These are phyloP conservation scores for Aspergillus avenaceus DNA, from an alignment of 495 filamentous ascomycete genomes.

Conservation along the genomic window DNA sequence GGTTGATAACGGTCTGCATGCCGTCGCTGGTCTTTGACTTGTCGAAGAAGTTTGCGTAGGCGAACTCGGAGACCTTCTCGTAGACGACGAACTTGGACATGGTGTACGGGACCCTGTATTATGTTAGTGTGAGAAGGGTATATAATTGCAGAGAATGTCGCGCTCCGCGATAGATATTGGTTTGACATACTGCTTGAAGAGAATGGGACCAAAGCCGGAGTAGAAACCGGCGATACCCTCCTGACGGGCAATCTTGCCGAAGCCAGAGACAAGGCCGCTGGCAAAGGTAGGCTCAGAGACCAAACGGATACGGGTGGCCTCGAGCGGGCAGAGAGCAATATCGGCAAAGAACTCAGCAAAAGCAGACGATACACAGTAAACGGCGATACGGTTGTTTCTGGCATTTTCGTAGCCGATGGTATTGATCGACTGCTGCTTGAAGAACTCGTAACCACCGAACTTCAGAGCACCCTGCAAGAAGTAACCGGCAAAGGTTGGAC, in stretches of 20 bases:
- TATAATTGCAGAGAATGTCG: no score
- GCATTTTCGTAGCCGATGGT: constrained; percentile 72
- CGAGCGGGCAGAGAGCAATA: constrained; percentile 89
- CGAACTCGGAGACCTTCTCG: constrained; percentile 87
- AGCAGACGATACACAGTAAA: constrained; percentile 84
- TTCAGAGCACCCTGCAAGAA: constrained; percentile 94
- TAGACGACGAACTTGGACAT: constrained; percentile 99
- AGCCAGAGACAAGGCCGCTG: constrained; percentile 73
- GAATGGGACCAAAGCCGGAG: constrained; percentile 87
- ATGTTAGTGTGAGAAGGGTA: no score
- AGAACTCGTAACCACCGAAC: constrained; percentile 93
- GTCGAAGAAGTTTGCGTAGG: constrained; percentile 68
- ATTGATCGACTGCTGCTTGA: constrained; percentile 92
- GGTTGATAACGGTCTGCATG: constrained; percentile 83
- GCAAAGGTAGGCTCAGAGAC: constrained; percentile 87
- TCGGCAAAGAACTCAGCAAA: constrained; percentile 89
- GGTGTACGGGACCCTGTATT: constrained; percentile 87
- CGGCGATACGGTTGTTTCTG: constrained; percentile 76
- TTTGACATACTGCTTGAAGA: constrained; percentile 86
- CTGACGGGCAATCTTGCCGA: constrained; percentile 76
- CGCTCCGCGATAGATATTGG: neutral
- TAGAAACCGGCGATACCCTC: constrained; percentile 91
- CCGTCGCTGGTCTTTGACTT: constrained; percentile 70
- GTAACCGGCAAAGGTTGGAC: constrained; percentile 85
- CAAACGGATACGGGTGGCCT: constrained; percentile 93